Conservation (phyloP, 202 grass and related monocot genomes). For the Elaeis oleifera region DNA sequence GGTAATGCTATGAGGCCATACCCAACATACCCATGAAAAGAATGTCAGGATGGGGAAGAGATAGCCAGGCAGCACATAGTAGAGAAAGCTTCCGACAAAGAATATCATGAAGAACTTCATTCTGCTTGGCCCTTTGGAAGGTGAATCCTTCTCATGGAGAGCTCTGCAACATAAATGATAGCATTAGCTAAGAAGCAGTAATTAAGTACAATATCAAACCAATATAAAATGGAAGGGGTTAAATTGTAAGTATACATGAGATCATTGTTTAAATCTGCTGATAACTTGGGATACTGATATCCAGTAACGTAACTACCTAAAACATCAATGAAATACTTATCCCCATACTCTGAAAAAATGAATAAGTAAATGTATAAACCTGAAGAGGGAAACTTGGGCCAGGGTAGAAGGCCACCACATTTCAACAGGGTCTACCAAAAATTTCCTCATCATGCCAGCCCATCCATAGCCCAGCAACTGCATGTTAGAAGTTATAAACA, state of each 20-base stretch:
- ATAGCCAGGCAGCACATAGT: conserved; percentile 79
- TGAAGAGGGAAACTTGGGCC: background rate
- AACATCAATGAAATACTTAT: too few species aligned
- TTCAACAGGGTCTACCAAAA: background rate
- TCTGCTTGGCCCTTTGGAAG: conserved; percentile 43
- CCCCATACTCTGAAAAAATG: background rate
- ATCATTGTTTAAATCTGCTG: too few species aligned
- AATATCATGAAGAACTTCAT: conserved; percentile 95
- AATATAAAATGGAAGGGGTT: too few species aligned
- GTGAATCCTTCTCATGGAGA: conserved; percentile 64
- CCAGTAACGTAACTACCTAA: too few species aligned
- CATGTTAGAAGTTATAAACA: background rate
- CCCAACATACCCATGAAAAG: conserved; percentile 97
- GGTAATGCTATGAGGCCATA: conserved; percentile 82
- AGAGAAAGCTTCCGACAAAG: conserved; percentile 70
- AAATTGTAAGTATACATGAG: too few species aligned
- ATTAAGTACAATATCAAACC: too few species aligned
- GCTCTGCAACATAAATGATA: conserved; percentile 36
- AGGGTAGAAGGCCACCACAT: conserved; percentile 11
- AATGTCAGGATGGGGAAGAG: conserved; percentile 82
- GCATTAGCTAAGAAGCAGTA: too few species aligned
- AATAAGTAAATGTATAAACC: background rate
- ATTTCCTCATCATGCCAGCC: conserved; percentile 7
- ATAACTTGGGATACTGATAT: too few species aligned
- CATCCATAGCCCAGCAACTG: background rate